Base-by-base conservation (phyloP, 179 eudicot genomes). In the Actinidia chinensis region DNA sequence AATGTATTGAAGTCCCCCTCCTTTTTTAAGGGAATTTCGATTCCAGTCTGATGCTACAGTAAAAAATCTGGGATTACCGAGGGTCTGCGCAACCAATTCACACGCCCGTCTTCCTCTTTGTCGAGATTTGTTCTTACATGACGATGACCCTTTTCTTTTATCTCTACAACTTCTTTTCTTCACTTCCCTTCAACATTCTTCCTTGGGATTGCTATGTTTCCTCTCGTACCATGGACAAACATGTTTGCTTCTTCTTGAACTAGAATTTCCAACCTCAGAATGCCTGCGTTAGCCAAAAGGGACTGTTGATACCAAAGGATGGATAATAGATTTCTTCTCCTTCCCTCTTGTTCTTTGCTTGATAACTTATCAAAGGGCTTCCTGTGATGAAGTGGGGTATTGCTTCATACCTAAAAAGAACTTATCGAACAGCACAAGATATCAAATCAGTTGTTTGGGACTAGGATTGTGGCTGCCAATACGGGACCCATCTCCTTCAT, bases 61-160 rank as follows among this genome's bases (percentile, higher is more conserved):
- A 93, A 91, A 78, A 88, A 93, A 83, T 93, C 98, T 25, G 94
- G 97, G 58, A 94, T 89, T 54, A 85, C 86, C 46, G 87, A n/a
- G 77, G 74, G 86, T 78, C 69, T 87, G 87, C 74, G 83, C 82
- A 81, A 70, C 87, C 75, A 75, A 74, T 79, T 63, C 15, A 81
- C 56, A 51, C 46, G 82, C 54, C 83, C 88, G 33, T 83, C 90
- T 44, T n/a, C 86, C 83, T 76, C 87, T 85, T 59, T 82, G 85
- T 46, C 88, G 80, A 54, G 74, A 80, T 79, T 86, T 93, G 77
- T 86, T 91, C 79, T 78, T 86, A 61, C 87, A 61, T 88, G 88
- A 50, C 70, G 84, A 50, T 80, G 86, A 73, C 86, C 82, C 74
- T 87, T 89, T 80, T 83, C 91, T 79, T 83, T 86, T 88, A 63